phyloP scores from a whole-genome alignment of 78 protist species.

The Dictyostelium discoideum region dicty_2.7 NC_007091.3:1644001-1644500 shows the following conservation, averaged over 20 bases:
- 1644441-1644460: conserved; percentile 21
- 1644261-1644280: conserved; percentile 34
- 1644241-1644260: conserved; percentile 49
- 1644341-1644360: conserved; percentile 12
- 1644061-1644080: conserved; percentile 48
- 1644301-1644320: conserved; percentile 78
- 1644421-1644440: conserved; percentile 46
- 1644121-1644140: conserved; percentile 54
- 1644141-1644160: conserved; percentile 71
- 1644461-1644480: conserved; percentile 48
- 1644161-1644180: conserved; percentile 60
- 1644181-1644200: conserved; percentile 57
- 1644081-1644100: conserved; percentile 66
- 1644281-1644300: conserved; percentile 68
- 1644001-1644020: not conserved
- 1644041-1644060: conserved; percentile 22
- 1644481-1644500: conserved; percentile 45
- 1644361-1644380: conserved; percentile 29
- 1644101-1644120: conserved; percentile 63
- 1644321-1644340: conserved; percentile 11
- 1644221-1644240: conserved; percentile 59
- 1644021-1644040: not conserved
- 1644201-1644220: conserved; percentile 79
- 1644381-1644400: conserved; percentile 25
- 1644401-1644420: conserved; percentile 59